A percentile compares a stretch with the other conserved stretches of the same genome.
phyloP scores from a whole-genome alignment of 345 rosid genomes.

The Bruguiera gymnorhiza region DNA sequence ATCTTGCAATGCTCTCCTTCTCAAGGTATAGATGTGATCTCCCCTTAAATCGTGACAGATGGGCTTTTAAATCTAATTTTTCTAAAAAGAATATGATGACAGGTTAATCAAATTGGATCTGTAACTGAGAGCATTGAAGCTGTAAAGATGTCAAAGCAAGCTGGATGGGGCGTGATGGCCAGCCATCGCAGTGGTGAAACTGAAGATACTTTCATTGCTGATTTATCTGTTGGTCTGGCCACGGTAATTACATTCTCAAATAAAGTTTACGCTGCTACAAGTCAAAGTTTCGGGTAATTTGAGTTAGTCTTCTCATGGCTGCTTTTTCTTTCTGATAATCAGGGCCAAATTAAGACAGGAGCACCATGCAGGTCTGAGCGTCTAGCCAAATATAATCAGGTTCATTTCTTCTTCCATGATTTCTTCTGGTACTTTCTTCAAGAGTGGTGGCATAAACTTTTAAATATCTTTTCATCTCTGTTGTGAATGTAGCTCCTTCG shows the following conservation, averaged over 20 bases:
- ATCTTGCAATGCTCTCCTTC: conserved; percentile 90
- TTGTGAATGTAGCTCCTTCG: conserved; percentile 44
- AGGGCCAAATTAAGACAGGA: conserved; percentile 98
- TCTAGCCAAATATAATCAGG: conserved; percentile 96
- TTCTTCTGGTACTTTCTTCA: neutral
- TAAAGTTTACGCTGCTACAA: neutral
- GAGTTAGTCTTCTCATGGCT: too few relatives aligned
- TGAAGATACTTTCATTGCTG: conserved; percentile 96
- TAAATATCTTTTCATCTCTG: neutral
- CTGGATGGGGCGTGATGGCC: conserved; percentile 99
- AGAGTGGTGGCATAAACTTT: neutral
- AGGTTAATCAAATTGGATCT: conserved; percentile 98
- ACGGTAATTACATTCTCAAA: conserved; percentile 43
- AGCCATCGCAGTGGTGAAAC: conserved; percentile 97
- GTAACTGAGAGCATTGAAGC: conserved; percentile 99
- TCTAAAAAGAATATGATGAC: neutral
- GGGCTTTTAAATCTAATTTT: too few relatives aligned
- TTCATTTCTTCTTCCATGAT: neutral
- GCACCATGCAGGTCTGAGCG: conserved; percentile 99
- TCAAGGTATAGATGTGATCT: conserved; percentile 48
- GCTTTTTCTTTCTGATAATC: neutral
- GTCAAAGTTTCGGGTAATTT: neutral
- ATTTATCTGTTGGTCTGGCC: conserved; percentile 87
- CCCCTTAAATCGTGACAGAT: neutral
- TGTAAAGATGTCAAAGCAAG: conserved; percentile 91